phyloP scores from a whole-genome alignment of 495 filamentous ascomycete species.

The Podospora pseudoanserina region DNA sequence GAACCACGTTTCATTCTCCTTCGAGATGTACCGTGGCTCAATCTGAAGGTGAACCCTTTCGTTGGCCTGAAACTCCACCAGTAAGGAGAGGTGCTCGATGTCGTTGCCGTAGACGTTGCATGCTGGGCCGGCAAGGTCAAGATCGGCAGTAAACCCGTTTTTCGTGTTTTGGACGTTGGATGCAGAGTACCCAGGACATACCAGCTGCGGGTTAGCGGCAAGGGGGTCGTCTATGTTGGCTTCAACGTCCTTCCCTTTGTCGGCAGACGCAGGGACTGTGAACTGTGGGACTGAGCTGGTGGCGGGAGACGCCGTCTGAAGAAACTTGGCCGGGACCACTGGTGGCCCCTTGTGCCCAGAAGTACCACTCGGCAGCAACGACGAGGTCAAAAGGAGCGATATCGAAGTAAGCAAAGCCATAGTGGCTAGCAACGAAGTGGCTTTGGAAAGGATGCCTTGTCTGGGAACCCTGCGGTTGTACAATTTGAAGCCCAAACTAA shows the following conservation, averaged over 20 bases:
- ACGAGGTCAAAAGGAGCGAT: slow-evolving; percentile 18
- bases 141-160: slow-evolving; percentile 55
- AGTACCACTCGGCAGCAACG: slow-evolving; percentile 5
- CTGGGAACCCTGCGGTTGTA: not conserved
- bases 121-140: slow-evolving; percentile 60
- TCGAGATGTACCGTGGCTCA: slow-evolving; percentile 60
- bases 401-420: slow-evolving; percentile 24
- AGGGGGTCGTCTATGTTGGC: slow-evolving; percentile 71
- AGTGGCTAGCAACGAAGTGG: slow-evolving; percentile 7
- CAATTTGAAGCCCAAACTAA: not conserved
- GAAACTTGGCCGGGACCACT: not conserved
- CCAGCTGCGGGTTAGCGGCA: slow-evolving; percentile 65
- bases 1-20: slow-evolving; percentile 65
- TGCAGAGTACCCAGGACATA: slow-evolving; percentile 74
- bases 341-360: not conserved
- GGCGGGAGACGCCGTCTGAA: not conserved
- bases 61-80: slow-evolving; percentile 68
- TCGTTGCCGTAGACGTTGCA: slow-evolving; percentile 77
- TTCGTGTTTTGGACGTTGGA: slow-evolving; percentile 53
- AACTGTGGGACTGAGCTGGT: slow-evolving; percentile 20
- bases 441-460: not conserved
- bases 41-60: slow-evolving; percentile 77
- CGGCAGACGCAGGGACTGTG: slow-evolving; percentile 52
- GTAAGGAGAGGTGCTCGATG: slow-evolving; percentile 57
- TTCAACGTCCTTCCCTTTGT: slow-evolving; percentile 55